A percentile compares a stretch with the other conserved stretches of the same genome.
These are phyloP conservation scores for Byssochlamys sp. DNA, from an alignment of 2,329 filamentous ascomycete genomes.

Conservation along the genomic window DNA sequence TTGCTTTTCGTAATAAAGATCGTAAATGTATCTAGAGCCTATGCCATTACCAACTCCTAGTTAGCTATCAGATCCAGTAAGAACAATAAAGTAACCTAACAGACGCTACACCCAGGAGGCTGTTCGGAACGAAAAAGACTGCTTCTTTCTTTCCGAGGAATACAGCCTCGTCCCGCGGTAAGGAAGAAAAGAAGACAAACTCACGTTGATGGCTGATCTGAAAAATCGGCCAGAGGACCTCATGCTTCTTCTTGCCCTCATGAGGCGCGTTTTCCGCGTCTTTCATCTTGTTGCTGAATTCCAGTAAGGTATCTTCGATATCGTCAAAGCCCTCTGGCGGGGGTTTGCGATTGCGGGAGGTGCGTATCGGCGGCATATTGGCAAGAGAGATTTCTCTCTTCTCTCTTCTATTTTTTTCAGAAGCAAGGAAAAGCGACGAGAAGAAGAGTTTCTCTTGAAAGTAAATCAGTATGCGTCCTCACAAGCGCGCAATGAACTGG, in stretches of 20 bases:
- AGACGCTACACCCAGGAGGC: too few species aligned
- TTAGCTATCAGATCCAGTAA: constrained; percentile 4
- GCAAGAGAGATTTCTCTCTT: neutral
- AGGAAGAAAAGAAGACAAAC: constrained; percentile 10
- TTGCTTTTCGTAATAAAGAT: constrained; percentile 95
- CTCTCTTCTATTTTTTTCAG: too few species aligned
- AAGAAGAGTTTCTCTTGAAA: neutral
- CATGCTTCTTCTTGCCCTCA: constrained; percentile 72
- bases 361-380: constrained; percentile 53
- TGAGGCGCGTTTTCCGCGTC: constrained; percentile 79
- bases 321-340: constrained; percentile 59
- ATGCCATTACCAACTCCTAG: neutral
- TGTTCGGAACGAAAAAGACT: neutral
- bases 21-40: constrained; percentile 82
- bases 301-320: constrained; percentile 58
- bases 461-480: neutral
- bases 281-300: constrained; percentile 61
- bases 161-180: neutral
- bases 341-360: constrained; percentile 51
- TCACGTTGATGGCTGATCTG: constrained; percentile 89
- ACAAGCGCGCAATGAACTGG: neutral
- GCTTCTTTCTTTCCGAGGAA: neutral
- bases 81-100: neutral
- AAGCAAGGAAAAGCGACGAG: neutral
- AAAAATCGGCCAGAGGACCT: constrained; percentile 93